phyloP scores from a whole-genome alignment of 108 stramenopile species.

The Fragilariopsis cylindrus region DNA sequence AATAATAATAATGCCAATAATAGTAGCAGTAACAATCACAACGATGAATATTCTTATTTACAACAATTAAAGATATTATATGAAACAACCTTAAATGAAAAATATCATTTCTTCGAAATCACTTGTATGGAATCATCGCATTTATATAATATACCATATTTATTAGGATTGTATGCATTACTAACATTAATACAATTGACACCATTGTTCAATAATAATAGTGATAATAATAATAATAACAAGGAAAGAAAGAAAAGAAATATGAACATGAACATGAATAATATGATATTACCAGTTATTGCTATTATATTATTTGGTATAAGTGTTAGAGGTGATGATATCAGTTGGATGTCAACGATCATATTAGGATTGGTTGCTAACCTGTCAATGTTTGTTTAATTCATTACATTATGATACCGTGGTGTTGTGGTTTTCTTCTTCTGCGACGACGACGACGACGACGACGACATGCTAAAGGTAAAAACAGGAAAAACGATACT shows the following conservation, averaged over 20 bases:
- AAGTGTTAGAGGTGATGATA: neutral
- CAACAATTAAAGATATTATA: neutral
- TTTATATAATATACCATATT: conserved; percentile 35
- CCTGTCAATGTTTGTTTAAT: conserved; percentile 5
- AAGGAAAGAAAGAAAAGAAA: too few relatives aligned
- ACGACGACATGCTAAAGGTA: neutral
- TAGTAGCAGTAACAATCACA: too few relatives aligned
- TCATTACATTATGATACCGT: too few relatives aligned
- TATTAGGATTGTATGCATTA: conserved; percentile 22
- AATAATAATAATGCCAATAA: neutral
- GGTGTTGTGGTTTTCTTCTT: neutral
- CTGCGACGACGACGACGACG: neutral
- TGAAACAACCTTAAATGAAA: neutral
- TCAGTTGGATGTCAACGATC: neutral
- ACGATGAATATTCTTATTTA: too few relatives aligned
- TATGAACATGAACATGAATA: too few relatives aligned
- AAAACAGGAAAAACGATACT: neutral
- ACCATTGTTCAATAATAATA: neutral
- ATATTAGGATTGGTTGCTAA: conserved; percentile 32
- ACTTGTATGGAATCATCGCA: conserved; percentile 35
- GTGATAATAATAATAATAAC: too few relatives aligned
- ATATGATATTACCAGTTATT: neutral
- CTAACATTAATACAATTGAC: conserved; percentile 9
- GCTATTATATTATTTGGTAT: conserved; percentile 9
- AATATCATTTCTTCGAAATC: conserved; percentile 3